Conservation (phyloP, 495 filamentous ascomycete genomes). For the Chaetomium cochliodes region DNA sequence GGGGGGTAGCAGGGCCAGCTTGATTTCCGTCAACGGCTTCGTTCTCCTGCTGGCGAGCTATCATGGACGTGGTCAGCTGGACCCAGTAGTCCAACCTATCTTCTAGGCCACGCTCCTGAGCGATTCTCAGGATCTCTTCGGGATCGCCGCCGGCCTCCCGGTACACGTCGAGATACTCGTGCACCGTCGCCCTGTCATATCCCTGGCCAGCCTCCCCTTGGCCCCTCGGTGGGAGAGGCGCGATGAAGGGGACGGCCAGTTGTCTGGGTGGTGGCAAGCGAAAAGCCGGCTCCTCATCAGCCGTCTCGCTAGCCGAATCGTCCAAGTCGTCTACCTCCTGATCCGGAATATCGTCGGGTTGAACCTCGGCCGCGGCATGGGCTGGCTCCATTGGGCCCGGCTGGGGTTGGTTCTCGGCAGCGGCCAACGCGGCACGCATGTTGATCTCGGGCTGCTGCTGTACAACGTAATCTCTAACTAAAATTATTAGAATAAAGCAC, state of each 20-base stretch:
- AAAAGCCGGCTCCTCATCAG: neutral
- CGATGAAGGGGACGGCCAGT: neutral
- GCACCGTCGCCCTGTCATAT: conserved; percentile 31
- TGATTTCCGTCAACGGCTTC: neutral
- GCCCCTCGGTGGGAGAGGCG: no score
- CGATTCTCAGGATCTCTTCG: conserved; percentile 58
- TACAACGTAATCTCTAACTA: conserved; percentile 97
- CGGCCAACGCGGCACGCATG: conserved; percentile 56
- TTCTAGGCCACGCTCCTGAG: conserved; percentile 58
- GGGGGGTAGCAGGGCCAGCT: no score
- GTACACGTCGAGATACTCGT: conserved; percentile 53
- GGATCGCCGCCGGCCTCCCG: conserved; percentile 57
- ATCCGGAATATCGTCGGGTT: neutral
- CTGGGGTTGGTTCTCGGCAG: conserved; percentile 52
- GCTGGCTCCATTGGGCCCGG: conserved; percentile 30
- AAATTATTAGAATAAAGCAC: conserved; percentile 89
- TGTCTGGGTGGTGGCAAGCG: neutral
- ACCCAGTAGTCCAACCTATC: conserved; percentile 57
- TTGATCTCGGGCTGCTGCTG: conserved; percentile 87
- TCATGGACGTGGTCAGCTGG: conserved; percentile 36
- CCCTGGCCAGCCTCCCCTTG: neutral
- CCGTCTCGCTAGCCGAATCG: neutral
- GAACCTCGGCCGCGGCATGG: neutral
- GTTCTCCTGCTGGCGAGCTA: conserved; percentile 16
- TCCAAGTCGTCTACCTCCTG: neutral